Evolutionary conservation across 2,329 filamentous ascomycete genomes (phyloP).

Genomic region (Berkeleyomyces rouxiae): DNA sequence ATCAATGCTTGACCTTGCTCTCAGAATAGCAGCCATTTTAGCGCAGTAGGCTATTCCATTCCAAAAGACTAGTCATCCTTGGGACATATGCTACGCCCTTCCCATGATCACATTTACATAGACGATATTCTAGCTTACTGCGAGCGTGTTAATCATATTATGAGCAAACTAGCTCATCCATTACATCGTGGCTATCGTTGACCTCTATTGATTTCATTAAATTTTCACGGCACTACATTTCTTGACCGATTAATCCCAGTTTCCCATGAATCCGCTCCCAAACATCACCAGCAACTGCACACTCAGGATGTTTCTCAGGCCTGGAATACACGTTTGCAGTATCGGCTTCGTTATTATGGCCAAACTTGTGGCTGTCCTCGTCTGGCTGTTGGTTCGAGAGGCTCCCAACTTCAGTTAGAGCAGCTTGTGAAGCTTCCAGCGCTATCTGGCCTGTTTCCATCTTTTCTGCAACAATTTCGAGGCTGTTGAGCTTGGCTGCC

Average conservation of each 20-base stretch:
- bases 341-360: background rate
- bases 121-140: background rate
- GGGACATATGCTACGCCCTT: too few relatives aligned
- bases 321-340: constrained; percentile 14
- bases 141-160: too few relatives aligned
- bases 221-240: constrained; percentile 10
- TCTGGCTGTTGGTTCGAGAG: constrained; percentile 27
- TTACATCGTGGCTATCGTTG: background rate
- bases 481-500: constrained; percentile 39
- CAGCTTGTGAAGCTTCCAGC: constrained; percentile 34
- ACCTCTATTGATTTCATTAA: background rate
- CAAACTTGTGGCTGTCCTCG: constrained; percentile 16
- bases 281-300: constrained; percentile 22
- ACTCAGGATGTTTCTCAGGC: constrained; percentile 14
- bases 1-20: constrained; percentile 66
- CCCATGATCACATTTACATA: too few relatives aligned
- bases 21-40: constrained; percentile 65
- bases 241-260: constrained; percentile 32
- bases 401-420: constrained; percentile 31
- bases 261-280: constrained; percentile 38
- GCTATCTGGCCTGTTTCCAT: constrained; percentile 42
- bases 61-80: background rate
- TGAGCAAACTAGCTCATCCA: too few relatives aligned
- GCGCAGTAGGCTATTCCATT: constrained; percentile 21
- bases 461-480: constrained; percentile 41